Conservation (phyloP, 1,284 basidiomycete species). For the Austroboletus novae-zelandiae region DNA sequence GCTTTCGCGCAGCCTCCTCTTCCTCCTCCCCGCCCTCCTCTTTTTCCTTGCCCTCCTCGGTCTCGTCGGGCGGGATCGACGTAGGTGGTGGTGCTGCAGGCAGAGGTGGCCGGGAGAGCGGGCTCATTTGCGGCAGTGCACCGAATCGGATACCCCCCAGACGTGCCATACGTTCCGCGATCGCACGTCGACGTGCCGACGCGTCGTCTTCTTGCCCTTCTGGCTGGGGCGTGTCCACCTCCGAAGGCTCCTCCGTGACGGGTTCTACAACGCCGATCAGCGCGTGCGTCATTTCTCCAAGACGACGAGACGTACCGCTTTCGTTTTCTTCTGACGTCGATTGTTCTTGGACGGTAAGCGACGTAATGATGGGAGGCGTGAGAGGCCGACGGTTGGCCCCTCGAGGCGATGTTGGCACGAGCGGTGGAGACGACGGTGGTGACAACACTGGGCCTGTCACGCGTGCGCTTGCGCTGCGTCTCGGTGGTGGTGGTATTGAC, state of each 20-base stretch:
- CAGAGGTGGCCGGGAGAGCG: conserved; percentile 42
- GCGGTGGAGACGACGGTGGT: conserved; percentile 16
- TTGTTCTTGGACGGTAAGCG: conserved; percentile 8
- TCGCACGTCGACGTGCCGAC: conserved; percentile 52
- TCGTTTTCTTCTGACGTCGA: conserved; percentile 1
- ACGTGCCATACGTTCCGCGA: conserved; percentile 78
- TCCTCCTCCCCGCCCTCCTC: conserved; percentile 45
- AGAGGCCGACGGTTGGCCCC: conserved; percentile 9
- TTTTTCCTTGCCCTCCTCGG: conserved; percentile 22
- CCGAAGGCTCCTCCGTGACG: conserved; percentile 4
- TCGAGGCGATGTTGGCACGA: conserved; percentile 16
- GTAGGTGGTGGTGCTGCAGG: conserved; percentile 38
- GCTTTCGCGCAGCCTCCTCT: conserved; percentile 63
- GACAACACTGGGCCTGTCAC: conserved; percentile 1
- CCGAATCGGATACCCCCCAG: conserved; percentile 73
- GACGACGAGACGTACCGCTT: conserved; percentile 5
- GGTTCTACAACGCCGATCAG: conserved; percentile 4
- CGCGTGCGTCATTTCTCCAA: too few species aligned
- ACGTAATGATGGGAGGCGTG: conserved; percentile 28
- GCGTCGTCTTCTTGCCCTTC: conserved; percentile 44
- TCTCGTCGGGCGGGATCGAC: conserved; percentile 32
- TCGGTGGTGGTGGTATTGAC: conserved; percentile 18
- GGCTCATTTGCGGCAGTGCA: conserved; percentile 50
- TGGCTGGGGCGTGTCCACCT: conserved; percentile 10
- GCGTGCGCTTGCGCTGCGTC: conserved; percentile 21